A percentile compares a stretch with the other conserved stretches of the same genome.
Conservation (phyloP, 805 yeast species). For the Saccharomycopsis fibuligera region DNA sequence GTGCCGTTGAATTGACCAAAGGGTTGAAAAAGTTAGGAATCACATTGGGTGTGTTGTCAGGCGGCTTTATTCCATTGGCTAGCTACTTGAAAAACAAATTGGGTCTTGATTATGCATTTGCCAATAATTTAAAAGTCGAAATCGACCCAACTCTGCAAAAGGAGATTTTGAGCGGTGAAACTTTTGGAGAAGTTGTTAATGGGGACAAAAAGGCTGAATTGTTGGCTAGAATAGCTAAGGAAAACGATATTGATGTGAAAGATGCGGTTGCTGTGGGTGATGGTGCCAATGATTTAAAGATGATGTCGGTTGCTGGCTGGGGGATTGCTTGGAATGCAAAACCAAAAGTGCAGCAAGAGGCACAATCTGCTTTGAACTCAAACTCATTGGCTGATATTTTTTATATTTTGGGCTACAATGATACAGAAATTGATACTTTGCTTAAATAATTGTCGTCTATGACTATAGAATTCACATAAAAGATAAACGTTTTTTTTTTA, state of each 20-base stretch:
- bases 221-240: constrained; percentile 51
- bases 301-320: constrained; percentile 89
- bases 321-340: constrained; percentile 98
- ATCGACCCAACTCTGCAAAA: constrained; percentile 36
- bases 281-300: constrained; percentile 91
- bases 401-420: constrained; percentile 72
- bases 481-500: too few relatives aligned
- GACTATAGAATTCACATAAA: too few relatives aligned
- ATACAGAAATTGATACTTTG: constrained; percentile 41
- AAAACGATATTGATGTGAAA: constrained; percentile 44
- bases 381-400: constrained; percentile 66
- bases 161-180: constrained; percentile 60
- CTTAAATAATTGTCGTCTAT: too few relatives aligned
- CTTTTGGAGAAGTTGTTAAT: constrained; percentile 78
- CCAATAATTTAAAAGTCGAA: constrained; percentile 57
- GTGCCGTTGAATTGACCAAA: constrained; percentile 66
- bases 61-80: constrained; percentile 92
- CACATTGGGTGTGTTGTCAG: constrained; percentile 81
- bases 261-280: constrained; percentile 85
- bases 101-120: constrained; percentile 81
- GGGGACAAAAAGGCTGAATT: constrained; percentile 77
- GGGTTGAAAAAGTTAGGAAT: constrained; percentile 57
- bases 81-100: constrained; percentile 59
- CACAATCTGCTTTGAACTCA: constrained; percentile 78
- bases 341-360: constrained; percentile 78